A percentile compares a stretch with the other conserved stretches of the same genome.
These are phyloP conservation scores for Sarocladium oryzae DNA, from an alignment of 2,329 filamentous ascomycete species.

Conservation along the genomic window DNA sequence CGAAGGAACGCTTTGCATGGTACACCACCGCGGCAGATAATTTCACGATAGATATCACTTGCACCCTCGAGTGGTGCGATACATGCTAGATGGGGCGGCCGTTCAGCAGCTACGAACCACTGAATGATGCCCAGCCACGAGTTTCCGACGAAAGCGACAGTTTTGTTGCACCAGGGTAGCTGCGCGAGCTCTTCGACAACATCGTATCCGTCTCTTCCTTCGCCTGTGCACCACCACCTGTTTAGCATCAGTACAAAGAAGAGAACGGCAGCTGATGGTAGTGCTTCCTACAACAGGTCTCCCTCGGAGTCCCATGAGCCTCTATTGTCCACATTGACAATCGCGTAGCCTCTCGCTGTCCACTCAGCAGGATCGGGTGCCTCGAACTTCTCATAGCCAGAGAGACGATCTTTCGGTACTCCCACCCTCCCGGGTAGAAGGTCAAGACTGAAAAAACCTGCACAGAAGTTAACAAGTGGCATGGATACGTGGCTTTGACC, in stretches of 20 bases:
- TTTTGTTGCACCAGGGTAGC: conserved; percentile 10
- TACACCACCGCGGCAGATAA: conserved; percentile 11
- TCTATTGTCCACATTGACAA: background rate
- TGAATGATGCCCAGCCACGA: conserved; percentile 12
- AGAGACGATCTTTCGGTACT: background rate
- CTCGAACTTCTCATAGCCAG: background rate
- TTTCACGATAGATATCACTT: conserved; percentile 10
- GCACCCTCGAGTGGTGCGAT: background rate
- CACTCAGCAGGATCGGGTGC: background rate
- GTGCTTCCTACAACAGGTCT: too few relatives aligned
- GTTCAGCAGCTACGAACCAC: background rate
- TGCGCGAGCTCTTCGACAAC: background rate
- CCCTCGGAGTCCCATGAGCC: background rate
- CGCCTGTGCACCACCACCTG: background rate
- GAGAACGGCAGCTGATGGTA: too few relatives aligned
- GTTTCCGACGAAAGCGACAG: conserved; percentile 12
- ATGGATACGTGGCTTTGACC: background rate
- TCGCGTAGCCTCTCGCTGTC: background rate
- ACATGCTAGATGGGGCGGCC: background rate
- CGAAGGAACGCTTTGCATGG: too few relatives aligned
- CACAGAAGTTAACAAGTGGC: too few relatives aligned
- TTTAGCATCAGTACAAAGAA: too few relatives aligned
- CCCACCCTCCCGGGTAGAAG: too few relatives aligned
- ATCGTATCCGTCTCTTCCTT: background rate
- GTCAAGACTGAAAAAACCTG: too few relatives aligned